A percentile compares a stretch with the other conserved stretches of the same genome.
Evolutionary conservation across 2,329 filamentous ascomycete genomes (phyloP).

Genomic region (Sporothrix protearum): DNA sequence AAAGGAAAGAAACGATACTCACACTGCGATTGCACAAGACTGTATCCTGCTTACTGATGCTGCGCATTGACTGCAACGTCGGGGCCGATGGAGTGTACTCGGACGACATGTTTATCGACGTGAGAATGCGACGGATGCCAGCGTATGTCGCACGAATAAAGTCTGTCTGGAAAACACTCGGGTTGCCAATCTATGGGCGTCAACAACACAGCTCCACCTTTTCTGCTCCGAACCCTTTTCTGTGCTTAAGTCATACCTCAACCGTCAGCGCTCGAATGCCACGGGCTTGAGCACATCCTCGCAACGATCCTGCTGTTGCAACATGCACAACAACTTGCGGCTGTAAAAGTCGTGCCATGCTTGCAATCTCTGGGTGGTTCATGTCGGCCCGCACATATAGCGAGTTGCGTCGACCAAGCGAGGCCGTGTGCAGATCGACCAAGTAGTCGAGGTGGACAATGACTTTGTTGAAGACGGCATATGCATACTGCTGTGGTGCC

Average conservation of each 20-base stretch:
- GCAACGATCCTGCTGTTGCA: not conserved
- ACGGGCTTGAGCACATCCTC: constrained; percentile 7
- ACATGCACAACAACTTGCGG: constrained; percentile 10
- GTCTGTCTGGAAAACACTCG: constrained; percentile 10
- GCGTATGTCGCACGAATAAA: not conserved
- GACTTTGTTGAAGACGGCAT: constrained; percentile 15
- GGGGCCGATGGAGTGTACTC: not conserved
- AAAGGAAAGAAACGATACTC: not conserved
- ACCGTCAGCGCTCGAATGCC: constrained; percentile 1
- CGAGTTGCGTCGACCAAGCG: constrained; percentile 10
- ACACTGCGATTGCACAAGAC: constrained; percentile 11
- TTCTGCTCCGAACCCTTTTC: too few species aligned
- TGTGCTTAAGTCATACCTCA: not conserved
- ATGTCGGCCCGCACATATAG: constrained; percentile 15
- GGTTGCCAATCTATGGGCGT: constrained; percentile 7
- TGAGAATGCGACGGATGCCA: not conserved
- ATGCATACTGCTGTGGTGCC: not conserved
- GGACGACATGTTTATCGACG: not conserved
- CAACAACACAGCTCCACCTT: not conserved
- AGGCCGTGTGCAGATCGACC: constrained; percentile 10
- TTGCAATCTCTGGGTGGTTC: constrained; percentile 14
- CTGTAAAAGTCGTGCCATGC: not conserved
- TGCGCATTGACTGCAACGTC: not conserved
- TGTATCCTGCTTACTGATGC: not conserved
- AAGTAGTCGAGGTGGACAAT: constrained; percentile 15